Evolutionary conservation across 352 stramenopile genomes (phyloP).

Genomic region (Pythium angustatum): DNA sequence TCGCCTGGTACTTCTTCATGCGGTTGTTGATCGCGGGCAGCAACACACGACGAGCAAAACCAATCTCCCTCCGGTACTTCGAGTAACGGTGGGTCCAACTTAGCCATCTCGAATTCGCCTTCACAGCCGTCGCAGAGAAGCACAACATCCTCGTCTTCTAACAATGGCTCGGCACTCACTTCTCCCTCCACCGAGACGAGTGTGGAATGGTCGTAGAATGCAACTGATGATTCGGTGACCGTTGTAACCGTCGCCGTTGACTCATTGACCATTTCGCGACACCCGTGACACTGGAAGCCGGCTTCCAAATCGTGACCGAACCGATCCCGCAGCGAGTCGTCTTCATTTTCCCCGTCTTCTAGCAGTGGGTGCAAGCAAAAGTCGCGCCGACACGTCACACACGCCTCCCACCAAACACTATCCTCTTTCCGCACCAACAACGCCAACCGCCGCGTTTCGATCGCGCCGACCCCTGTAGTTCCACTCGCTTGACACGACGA

Average conservation of each 20-base stretch:
- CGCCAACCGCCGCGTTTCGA: slow-evolving; percentile 45
- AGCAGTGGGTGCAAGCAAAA: slow-evolving; percentile 28
- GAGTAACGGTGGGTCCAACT: slow-evolving; percentile 46
- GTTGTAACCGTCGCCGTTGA: no score
- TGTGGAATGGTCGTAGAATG: not conserved
- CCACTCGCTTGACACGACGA: not conserved
- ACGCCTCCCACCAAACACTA: slow-evolving; percentile 24
- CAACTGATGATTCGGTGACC: not conserved
- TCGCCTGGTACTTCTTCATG: not conserved
- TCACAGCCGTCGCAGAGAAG: slow-evolving; percentile 74
- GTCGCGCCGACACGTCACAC: slow-evolving; percentile 13
- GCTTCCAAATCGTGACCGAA: not conserved
- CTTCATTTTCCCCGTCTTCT: slow-evolving; percentile 13
- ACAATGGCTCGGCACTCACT: not conserved
- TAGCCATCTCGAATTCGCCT: slow-evolving; percentile 54
- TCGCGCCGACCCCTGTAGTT: slow-evolving; percentile 17
- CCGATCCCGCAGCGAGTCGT: slow-evolving; percentile 6
- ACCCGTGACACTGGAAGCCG: slow-evolving; percentile 24
- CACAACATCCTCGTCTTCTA: slow-evolving; percentile 35
- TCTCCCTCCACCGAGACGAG: not conserved
- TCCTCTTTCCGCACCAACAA: slow-evolving; percentile 33
- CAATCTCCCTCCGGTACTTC: slow-evolving; percentile 52
- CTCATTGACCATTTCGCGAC: not conserved
- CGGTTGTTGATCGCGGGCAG: not conserved
- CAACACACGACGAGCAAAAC: slow-evolving; percentile 37